Evolutionary conservation across 23 red algal genomes (phyloP).

Genomic region (Gracilaria domingensis): DNA sequence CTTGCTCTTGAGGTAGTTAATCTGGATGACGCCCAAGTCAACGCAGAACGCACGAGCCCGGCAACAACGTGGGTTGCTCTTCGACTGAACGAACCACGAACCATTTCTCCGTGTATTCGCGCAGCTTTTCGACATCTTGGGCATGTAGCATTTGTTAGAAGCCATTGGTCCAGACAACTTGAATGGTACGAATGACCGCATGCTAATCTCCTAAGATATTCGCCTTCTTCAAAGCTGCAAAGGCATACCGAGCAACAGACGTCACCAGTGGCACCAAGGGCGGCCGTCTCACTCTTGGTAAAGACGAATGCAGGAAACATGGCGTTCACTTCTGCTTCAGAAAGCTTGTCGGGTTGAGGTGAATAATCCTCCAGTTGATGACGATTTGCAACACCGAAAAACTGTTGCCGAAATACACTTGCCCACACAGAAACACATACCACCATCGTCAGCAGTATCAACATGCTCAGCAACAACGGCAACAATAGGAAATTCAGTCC

Average conservation of each 20-base stretch:
- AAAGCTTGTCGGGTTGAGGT: conserved; percentile 32
- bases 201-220: conserved; percentile 40
- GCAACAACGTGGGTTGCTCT: not conserved
- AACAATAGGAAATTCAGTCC: conserved; percentile 22
- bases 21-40: conserved; percentile 5
- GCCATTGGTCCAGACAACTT: conserved; percentile 62
- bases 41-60: not conserved
- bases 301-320: conserved; percentile 62
- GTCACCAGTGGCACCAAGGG: conserved; percentile 44
- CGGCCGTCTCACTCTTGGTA: conserved; percentile 51
- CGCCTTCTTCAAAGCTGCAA: conserved; percentile 47
- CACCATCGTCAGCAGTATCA: conserved; percentile 58
- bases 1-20: not conserved
- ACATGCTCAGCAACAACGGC: conserved; percentile 40
- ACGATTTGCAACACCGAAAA: conserved; percentile 40
- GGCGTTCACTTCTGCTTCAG: conserved; percentile 50
- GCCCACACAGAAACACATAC: conserved; percentile 56
- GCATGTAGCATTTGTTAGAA: conserved; percentile 51
- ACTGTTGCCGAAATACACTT: conserved; percentile 51
- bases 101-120: conserved; percentile 36
- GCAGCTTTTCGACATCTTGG: conserved; percentile 63
- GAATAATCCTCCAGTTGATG: conserved; percentile 4
- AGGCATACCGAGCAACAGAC: conserved; percentile 50
- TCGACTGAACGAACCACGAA: conserved; percentile 19
- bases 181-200: conserved; percentile 66